Percentiles rank a stretch among this genome's conserved stretches.
Evolutionary conservation across 2,329 filamentous ascomycete genomes (phyloP).

Genomic region (Fusarium staphyleae): DNA sequence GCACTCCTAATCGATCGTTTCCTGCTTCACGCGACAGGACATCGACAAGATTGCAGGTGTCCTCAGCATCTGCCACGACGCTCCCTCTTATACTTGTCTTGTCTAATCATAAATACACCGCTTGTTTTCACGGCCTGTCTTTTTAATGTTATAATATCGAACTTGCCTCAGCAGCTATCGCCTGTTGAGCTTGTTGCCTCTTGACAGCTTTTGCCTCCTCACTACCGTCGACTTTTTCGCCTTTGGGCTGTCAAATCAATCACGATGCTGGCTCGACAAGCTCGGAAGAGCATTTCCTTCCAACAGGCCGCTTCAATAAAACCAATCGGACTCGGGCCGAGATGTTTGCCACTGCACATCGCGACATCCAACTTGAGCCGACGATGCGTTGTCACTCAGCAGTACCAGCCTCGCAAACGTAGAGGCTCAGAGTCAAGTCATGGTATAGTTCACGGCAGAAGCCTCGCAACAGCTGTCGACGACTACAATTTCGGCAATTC

Average conservation of each 20-base stretch:
- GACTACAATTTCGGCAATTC: slow-evolving; percentile 45
- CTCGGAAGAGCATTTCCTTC: slow-evolving; percentile 41
- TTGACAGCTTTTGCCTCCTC: slow-evolving; percentile 4
- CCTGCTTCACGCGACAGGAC: slow-evolving; percentile 37
- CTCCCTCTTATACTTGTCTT: slow-evolving; percentile 8
- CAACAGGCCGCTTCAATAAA: slow-evolving; percentile 31
- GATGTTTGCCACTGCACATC: slow-evolving; percentile 21
- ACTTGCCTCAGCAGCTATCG: slow-evolving; percentile 22
- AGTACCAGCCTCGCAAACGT: slow-evolving; percentile 42
- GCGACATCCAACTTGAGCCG: slow-evolving; percentile 27
- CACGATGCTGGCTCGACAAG: slow-evolving; percentile 49
- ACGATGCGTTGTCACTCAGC: slow-evolving; percentile 42
- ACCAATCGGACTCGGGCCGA: slow-evolving; percentile 27
- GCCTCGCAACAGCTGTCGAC: slow-evolving; percentile 52
- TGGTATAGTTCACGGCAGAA: slow-evolving; percentile 40
- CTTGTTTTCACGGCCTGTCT: slow-evolving; percentile 1
- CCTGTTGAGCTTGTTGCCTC: slow-evolving; percentile 21
- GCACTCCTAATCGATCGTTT: slow-evolving; percentile 15
- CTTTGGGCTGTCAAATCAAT: slow-evolving; percentile 1
- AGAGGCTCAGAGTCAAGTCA: slow-evolving; percentile 34
- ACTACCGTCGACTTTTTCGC: slow-evolving; percentile 1
- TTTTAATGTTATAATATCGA: slow-evolving; percentile 38
- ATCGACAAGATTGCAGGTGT: slow-evolving; percentile 28
- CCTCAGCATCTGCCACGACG: slow-evolving; percentile 22
- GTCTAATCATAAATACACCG: not conserved